Percentiles rank a stretch among this genome's conserved stretches.
These are phyloP conservation scores for Phaeodactylum tricornutum DNA, from an alignment of 108 stramenopile genomes.

Conservation along the genomic window DNA sequence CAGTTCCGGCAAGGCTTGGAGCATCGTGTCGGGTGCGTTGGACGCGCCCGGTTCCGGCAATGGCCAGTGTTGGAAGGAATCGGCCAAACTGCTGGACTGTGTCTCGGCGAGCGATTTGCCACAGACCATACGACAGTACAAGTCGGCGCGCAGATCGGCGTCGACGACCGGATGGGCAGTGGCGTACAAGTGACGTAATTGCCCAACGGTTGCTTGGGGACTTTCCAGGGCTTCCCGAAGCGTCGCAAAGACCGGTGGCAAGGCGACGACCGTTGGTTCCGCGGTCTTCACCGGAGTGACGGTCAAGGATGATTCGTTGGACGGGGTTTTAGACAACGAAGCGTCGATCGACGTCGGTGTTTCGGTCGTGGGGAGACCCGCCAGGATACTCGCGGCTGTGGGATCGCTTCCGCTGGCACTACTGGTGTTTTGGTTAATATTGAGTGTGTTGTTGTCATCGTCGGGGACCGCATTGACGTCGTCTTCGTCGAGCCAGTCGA, in stretches of 20 bases:
- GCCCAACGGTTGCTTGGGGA: conserved; percentile 12
- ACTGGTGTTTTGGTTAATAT: not conserved
- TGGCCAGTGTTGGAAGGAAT: conserved; percentile 35
- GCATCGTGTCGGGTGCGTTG: not conserved
- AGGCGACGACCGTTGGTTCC: conserved; percentile 7
- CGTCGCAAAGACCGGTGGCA: conserved; percentile 14
- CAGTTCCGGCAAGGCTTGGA: not conserved
- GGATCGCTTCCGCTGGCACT: not conserved
- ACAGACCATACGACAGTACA: conserved; percentile 35
- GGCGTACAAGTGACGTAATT: conserved; percentile 17
- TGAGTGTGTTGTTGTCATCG: conserved; percentile 11
- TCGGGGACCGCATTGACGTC: conserved; percentile 17
- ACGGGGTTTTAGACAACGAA: too few relatives aligned
- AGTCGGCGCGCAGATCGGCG: conserved; percentile 14
- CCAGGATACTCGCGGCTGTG: not conserved
- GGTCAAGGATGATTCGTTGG: not conserved
- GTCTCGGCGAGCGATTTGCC: conserved; percentile 28
- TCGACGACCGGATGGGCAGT: conserved; percentile 6
- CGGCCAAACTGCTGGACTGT: conserved; percentile 20
- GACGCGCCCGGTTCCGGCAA: conserved; percentile 4
- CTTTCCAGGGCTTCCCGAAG: conserved; percentile 31
- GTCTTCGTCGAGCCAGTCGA: conserved; percentile 72
- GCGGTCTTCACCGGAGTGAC: not conserved
- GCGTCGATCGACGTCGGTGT: not conserved
- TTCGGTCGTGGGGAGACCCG: not conserved